Conservation (phyloP, 2,329 filamentous ascomycete genomes). For the Aspergillus terreus region DNA sequence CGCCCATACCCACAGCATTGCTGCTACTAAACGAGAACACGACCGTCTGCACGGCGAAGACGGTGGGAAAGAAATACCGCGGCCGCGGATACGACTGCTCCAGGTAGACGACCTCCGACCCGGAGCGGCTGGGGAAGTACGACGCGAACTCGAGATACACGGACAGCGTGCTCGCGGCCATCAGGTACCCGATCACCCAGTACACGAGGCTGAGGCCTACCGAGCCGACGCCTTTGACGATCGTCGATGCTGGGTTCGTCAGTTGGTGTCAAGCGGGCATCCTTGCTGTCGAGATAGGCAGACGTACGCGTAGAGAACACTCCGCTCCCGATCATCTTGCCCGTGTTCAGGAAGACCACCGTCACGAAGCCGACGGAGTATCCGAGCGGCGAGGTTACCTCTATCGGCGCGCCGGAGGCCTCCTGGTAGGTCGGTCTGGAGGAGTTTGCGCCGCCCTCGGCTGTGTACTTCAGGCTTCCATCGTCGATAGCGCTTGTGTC, state of each 20-base stretch:
- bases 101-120: constrained; percentile 64
- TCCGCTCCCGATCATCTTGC: constrained; percentile 61
- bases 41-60: constrained; percentile 62
- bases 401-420: constrained; percentile 59
- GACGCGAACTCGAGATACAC: constrained; percentile 63
- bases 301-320: constrained; percentile 62
- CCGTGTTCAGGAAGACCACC: constrained; percentile 59
- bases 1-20: constrained; percentile 53
- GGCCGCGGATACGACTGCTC: constrained; percentile 66
- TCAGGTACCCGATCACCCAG: constrained; percentile 61
- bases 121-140: constrained; percentile 65
- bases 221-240: constrained; percentile 59
- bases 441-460: constrained; percentile 39
- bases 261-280: neutral
- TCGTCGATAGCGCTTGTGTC: constrained; percentile 8
- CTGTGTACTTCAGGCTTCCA: constrained; percentile 12
- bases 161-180: constrained; percentile 52
- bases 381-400: constrained; percentile 56
- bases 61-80: constrained; percentile 60
- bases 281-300: neutral
- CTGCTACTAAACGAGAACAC: constrained; percentile 63
- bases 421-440: constrained; percentile 55
- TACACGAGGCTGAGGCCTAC: constrained; percentile 61
- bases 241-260: constrained; percentile 49
- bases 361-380: constrained; percentile 56